A percentile compares a stretch with the other conserved stretches of the same genome.
Evolutionary conservation across 345 rosid species (phyloP).

Genomic region (Gossypium sturtianum): DNA sequence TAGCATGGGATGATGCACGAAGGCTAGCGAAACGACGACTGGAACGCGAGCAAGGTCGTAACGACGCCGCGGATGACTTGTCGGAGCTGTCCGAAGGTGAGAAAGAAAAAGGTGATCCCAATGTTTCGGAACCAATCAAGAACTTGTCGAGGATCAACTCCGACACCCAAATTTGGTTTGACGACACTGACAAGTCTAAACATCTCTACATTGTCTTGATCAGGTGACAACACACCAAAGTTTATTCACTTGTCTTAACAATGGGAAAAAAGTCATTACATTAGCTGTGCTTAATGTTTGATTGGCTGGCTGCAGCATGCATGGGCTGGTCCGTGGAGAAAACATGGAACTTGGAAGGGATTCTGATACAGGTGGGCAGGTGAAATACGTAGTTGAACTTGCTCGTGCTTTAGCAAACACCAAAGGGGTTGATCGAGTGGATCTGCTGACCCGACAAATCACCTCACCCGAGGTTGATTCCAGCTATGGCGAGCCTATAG

Average conservation of each 20-base stretch:
- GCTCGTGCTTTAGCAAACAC: slow-evolving; percentile 62
- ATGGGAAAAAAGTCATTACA: neutral
- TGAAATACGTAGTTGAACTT: slow-evolving; percentile 66
- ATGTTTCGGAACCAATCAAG: slow-evolving; percentile 32
- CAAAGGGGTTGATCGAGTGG: slow-evolving; percentile 54
- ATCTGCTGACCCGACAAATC: slow-evolving; percentile 62
- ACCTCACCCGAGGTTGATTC: slow-evolving; percentile 57
- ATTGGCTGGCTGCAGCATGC: slow-evolving; percentile 33
- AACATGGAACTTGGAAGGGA: slow-evolving; percentile 83
- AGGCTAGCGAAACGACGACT: slow-evolving; percentile 53
- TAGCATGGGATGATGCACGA: slow-evolving; percentile 63
- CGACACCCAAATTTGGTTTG: slow-evolving; percentile 61
- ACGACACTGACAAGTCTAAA: slow-evolving; percentile 46
- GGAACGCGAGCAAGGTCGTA: slow-evolving; percentile 71
- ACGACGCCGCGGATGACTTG: slow-evolving; percentile 69
- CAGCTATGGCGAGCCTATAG: slow-evolving; percentile 69
- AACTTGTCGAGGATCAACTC: slow-evolving; percentile 51
- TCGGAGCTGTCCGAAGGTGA: slow-evolving; percentile 88
- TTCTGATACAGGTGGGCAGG: slow-evolving; percentile 80
- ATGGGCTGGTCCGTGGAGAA: slow-evolving; percentile 69
- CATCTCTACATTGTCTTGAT: slow-evolving; percentile 70
- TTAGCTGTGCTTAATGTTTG: neutral
- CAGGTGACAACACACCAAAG: slow-evolving; percentile 31
- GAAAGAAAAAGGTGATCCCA: slow-evolving; percentile 51
- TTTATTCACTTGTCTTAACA: neutral